Base-by-base conservation (phyloP, 2,329 filamentous ascomycete species). In the Didymella glomerata region DNA sequence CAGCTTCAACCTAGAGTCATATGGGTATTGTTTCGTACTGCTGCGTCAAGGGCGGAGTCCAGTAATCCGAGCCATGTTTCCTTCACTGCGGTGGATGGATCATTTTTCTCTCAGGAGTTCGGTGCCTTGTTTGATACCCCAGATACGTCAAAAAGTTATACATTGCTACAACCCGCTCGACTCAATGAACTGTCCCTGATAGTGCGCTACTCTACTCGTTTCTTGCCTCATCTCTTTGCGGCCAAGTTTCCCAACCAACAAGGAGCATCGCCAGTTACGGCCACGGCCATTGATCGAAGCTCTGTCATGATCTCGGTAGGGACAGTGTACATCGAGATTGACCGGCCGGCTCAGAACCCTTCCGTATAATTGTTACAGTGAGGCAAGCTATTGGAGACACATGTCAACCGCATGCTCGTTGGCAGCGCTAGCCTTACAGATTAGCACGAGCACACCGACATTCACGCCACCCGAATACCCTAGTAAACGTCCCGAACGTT, bases 381-480 rank as follows among this genome's bases (percentile, higher is more conserved):
- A 11, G 8, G 4, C 41, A 52, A 6, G 25, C 20, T 40, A 52
- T n/a, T 50, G 54, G 53, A 57, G 24, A 52, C 53, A 56, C 53
- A 54, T 53, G 57, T 55, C 47, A 32, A 11, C 52, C 27, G 20
- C 34, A 38, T 9, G 42, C 49, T 59, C 24, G 50, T 46, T 54
- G 49, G 56, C 49, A 8, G 42, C 47, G 52, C 52, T 60, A 59
- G 49, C 47, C 55, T 44, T 60, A 55, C 57, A 52, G 50, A 51
- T 55, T 25, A 48, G 58, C 50, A 48, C 51, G 52, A 51, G 57
- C 53, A 66, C 64, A 69, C 64, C 67, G 64, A 68, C 63, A 63
- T 61, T 67, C 54, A 57, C 62, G 64, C 59, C 58, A 61, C 60
- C 55, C 49, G 48, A 57, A 45, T 14, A 50, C 54, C 46, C 65